Evolutionary conservation across 2,329 filamentous ascomycete genomes (phyloP), one percentile per base, ranked within the genome.

Genomic region (Bipolaris oryzae): DNA sequence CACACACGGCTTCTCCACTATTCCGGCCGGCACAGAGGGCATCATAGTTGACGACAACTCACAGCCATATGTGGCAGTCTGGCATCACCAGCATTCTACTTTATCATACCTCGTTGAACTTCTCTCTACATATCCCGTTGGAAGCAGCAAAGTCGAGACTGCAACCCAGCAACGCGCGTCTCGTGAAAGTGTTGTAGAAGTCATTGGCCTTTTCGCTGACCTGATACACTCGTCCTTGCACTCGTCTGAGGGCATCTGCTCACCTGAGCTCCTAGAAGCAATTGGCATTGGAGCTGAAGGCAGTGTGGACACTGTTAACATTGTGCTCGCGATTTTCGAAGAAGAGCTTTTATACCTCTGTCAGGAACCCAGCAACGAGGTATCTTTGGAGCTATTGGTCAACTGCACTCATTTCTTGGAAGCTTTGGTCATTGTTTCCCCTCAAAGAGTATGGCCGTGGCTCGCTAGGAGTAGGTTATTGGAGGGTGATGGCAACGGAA

Each of bases 391-490:
- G 34, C 81, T 96, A 25, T 82, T 88, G 1, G 83, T 93, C 45
- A 86, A 90, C 21, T 96, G 92, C 72, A 78, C 93, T 20, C 88
- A 92, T 50, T 97, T 98, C 68, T 79, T 96, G 35, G 85, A 89
- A 64, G 86, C 89, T 2, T 79, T 96, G 16, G 76, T 95, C 23
- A 82, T 84, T 9, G 66, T 89, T n/a, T 86, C 89, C 49, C 94
- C 95, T 0, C 90, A 89, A 54, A 84, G 93, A 57, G 87, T 96
- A 5, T 98, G 95, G 93, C 92, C 94, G 3, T 91, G 94, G 73
- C 84, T 99, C 67, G 87, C 89, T 3, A 87, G 91, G 55, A 96
- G 91, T 73, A 87, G 88, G 60, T 80, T 99, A 16, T 81, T 99
- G 43, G 89, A 90, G 64, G 85, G 87, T 5, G 88, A 92, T 63